Evolutionary conservation across 257 asterid genomes (phyloP).

Genomic region (Lycium barbarum): DNA sequence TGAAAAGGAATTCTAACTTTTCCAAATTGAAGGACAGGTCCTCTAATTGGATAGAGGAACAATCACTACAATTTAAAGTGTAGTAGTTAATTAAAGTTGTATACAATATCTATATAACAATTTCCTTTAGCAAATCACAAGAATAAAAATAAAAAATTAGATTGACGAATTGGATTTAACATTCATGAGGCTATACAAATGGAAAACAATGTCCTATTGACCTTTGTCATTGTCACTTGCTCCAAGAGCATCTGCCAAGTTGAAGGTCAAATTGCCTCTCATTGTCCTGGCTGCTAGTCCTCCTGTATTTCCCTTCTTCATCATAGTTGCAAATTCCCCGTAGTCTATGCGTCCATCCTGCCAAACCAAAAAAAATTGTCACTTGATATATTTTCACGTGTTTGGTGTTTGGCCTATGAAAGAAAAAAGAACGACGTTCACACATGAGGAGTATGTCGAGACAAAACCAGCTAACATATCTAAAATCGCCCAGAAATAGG

Average conservation of each 20-base stretch:
- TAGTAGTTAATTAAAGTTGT: background rate
- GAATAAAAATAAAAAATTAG: background rate
- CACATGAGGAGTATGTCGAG: background rate
- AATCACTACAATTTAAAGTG: background rate
- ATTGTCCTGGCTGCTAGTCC: slow-evolving; percentile 71
- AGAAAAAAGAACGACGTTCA: background rate
- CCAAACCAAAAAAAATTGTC: background rate
- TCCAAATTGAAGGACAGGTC: background rate
- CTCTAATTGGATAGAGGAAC: slow-evolving; percentile 4
- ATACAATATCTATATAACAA: background rate
- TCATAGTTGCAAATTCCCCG: slow-evolving; percentile 98
- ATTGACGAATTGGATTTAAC: background rate
- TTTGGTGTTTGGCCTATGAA: background rate
- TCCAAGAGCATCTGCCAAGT: slow-evolving; percentile 78
- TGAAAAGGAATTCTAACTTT: background rate
- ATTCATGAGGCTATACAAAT: slow-evolving; percentile 23
- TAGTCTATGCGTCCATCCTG: slow-evolving; percentile 97
- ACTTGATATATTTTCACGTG: background rate
- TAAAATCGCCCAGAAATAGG: background rate
- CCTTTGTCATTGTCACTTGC: slow-evolving; percentile 34
- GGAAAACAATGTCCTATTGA: slow-evolving; percentile 27
- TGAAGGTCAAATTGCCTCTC: slow-evolving; percentile 81
- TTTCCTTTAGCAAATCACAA: background rate
- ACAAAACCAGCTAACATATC: background rate
- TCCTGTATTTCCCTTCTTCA: slow-evolving; percentile 83